Conservation (phyloP, 257 asterid genomes). For the Paulownia fortunei region DNA sequence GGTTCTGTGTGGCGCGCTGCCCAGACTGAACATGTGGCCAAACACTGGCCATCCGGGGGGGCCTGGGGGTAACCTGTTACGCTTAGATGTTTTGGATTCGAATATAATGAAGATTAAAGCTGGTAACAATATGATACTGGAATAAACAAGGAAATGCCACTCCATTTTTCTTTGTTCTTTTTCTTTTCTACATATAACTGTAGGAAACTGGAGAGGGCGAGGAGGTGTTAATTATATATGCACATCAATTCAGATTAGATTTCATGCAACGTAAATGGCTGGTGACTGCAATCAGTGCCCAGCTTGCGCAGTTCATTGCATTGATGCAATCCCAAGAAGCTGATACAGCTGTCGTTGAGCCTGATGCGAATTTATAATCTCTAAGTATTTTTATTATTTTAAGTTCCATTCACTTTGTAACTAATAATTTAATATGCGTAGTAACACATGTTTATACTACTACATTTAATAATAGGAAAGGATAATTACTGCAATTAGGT, state of each 20-base stretch:
- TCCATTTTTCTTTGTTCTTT: constrained; percentile 19
- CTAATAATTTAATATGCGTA: too few species aligned
- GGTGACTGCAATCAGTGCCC: too few species aligned
- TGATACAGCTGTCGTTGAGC: background rate
- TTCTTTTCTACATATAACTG: too few species aligned
- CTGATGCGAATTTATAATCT: background rate
- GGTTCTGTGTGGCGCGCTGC: constrained; percentile 48
- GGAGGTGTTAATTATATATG: background rate
- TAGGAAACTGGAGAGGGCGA: background rate
- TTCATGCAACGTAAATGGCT: background rate
- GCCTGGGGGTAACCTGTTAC: constrained; percentile 46
- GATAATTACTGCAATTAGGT: too few species aligned
- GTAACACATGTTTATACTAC: too few species aligned
- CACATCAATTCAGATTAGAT: background rate
- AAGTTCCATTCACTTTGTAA: background rate
- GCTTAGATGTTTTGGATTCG: background rate
- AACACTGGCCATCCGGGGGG: constrained; percentile 60
- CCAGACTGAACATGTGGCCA: constrained; percentile 59
- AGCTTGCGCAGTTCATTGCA: too few species aligned
- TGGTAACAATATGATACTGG: constrained; percentile 28
- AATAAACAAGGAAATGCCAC: constrained; percentile 31
- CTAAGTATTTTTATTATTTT: too few species aligned
- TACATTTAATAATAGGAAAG: too few species aligned
- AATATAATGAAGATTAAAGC: constrained; percentile 9
- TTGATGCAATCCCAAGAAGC: constrained; percentile 10